phyloP scores from a whole-genome alignment of 805 yeast species.

The Cyberlindnera xylosilytica region DNA sequence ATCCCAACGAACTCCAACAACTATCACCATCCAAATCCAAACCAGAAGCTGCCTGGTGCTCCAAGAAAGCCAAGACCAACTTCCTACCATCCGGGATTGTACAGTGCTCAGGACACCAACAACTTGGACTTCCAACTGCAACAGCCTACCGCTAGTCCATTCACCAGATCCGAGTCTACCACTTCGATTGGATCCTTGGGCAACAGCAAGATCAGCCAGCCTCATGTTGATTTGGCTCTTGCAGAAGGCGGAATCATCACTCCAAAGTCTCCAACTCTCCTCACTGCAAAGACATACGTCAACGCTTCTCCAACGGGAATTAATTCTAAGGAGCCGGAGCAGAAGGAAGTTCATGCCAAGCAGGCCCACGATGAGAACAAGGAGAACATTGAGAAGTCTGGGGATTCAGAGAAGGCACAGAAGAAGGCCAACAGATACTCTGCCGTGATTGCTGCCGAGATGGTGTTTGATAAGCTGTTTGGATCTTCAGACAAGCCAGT shows the following conservation, averaged over 20 bases:
- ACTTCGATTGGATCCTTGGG: slow-evolving; percentile 37
- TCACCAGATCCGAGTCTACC: slow-evolving; percentile 38
- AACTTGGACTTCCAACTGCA: slow-evolving; percentile 14
- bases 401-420: slow-evolving; percentile 14
- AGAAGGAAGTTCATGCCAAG: background rate
- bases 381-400: slow-evolving; percentile 4
- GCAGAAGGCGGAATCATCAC: slow-evolving; percentile 37
- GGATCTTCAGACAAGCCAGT: slow-evolving; percentile 17
- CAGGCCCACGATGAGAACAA: background rate
- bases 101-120: slow-evolving; percentile 18
- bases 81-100: slow-evolving; percentile 71
- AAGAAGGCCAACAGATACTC: slow-evolving; percentile 28
- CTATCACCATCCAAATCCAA: slow-evolving; percentile 18
- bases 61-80: slow-evolving; percentile 76
- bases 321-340: background rate
- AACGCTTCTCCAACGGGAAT: slow-evolving; percentile 10
- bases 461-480: slow-evolving; percentile 28
- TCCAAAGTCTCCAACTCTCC: slow-evolving; percentile 27
- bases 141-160: slow-evolving; percentile 18
- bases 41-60: slow-evolving; percentile 33
- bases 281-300: slow-evolving; percentile 6
- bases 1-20: slow-evolving; percentile 21
- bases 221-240: slow-evolving; percentile 32
- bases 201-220: slow-evolving; percentile 31
- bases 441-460: slow-evolving; percentile 29